These are phyloP conservation scores for Globisporangium perplexum DNA, from an alignment of 352 stramenopile species.

Conservation along the genomic window DNA sequence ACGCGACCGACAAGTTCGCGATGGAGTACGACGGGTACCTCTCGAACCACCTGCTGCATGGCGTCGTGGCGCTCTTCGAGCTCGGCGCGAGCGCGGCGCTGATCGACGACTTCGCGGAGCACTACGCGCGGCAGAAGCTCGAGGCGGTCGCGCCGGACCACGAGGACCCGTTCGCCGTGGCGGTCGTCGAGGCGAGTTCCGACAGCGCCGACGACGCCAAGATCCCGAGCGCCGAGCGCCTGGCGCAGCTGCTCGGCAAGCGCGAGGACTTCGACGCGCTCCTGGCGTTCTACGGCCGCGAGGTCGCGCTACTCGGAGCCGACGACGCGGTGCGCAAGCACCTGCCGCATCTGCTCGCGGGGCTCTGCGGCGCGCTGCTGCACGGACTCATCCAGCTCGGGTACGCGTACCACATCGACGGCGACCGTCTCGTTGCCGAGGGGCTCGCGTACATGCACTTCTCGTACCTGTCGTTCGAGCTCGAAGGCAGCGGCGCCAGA, in stretches of 20 bases:
- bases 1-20: conserved; percentile 24
- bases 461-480: conserved; percentile 26
- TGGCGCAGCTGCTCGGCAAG: conserved; percentile 18
- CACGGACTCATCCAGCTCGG: conserved; percentile 36
- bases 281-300: conserved; percentile 23
- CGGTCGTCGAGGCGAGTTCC: conserved; percentile 1
- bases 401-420: conserved; percentile 26
- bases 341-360: conserved; percentile 18
- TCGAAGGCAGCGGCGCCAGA: background rate
- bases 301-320: conserved; percentile 17
- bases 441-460: conserved; percentile 32
- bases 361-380: conserved; percentile 24
- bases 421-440: conserved; percentile 20
- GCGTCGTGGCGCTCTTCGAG: conserved; percentile 22
- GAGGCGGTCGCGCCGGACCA: conserved; percentile 4
- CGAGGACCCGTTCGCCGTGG: conserved; percentile 8
- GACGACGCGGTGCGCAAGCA: conserved; percentile 23
- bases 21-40: conserved; percentile 35
- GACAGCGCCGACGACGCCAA: background rate
- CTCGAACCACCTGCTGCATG: conserved; percentile 33
- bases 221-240: conserved; percentile 4
- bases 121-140: conserved; percentile 22
- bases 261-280: conserved; percentile 27
- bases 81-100: conserved; percentile 16
- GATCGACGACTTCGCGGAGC: conserved; percentile 18